Evolutionary conservation across 192 early-diverging fungal species (phyloP).

Genomic region (Backusella parvicylindrica): DNA sequence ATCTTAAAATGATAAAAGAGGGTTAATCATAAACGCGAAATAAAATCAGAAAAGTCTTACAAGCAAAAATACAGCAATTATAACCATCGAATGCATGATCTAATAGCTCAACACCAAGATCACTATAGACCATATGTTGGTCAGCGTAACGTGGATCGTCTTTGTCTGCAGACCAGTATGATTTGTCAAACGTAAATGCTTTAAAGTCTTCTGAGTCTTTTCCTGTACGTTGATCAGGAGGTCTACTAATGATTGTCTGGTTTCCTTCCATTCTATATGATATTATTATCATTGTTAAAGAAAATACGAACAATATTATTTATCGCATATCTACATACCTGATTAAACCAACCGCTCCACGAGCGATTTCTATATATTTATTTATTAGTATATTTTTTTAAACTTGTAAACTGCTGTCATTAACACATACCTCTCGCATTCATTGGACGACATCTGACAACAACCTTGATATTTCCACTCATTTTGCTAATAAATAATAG

Average conservation of each 20-base stretch:
- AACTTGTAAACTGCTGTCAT: background rate
- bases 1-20: constrained; percentile 37
- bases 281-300: background rate
- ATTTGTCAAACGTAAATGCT: constrained; percentile 83
- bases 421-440: constrained; percentile 59
- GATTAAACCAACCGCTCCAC: constrained; percentile 62
- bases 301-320: background rate
- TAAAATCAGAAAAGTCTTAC: constrained; percentile 35
- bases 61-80: constrained; percentile 93
- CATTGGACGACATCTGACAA: constrained; percentile 76
- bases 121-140: constrained; percentile 72
- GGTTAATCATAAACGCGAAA: background rate
- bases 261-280: constrained; percentile 65
- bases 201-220: constrained; percentile 46
- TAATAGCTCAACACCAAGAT: constrained; percentile 73
- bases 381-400: background rate
- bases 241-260: constrained; percentile 62
- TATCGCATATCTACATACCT: no score
- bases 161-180: constrained; percentile 82
- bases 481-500: background rate
- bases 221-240: constrained; percentile 36
- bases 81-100: constrained; percentile 88
- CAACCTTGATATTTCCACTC: constrained; percentile 65
- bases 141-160: constrained; percentile 60
- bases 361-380: constrained; percentile 46